Evolutionary conservation across 495 filamentous ascomycete species (phyloP), one percentile per base, ranked within the genome.

Genomic region (Daldinia concentrica): DNA sequence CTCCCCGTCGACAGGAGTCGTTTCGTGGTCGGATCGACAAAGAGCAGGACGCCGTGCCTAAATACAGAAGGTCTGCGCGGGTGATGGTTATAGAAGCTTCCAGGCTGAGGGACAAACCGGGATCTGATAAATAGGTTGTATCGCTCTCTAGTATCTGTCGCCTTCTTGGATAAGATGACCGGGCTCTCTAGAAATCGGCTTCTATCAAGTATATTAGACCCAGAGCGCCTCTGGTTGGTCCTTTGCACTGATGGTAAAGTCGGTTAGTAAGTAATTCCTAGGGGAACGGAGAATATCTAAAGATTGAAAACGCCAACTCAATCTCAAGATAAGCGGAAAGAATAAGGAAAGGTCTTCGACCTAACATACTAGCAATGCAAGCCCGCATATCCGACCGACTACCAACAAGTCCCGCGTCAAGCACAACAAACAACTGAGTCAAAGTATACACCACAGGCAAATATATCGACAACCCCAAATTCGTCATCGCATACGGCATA

Each of bases 401-500:
- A 3, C 41, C 17, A 8, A 57, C 15, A 5, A 59, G 30, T 17
- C 43, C 60, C 4, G 60, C 66, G 15, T 70, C 61, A 0, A 70
- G 43, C 5, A 70, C 55, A 4, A 64, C 68, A 37, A 70, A 56
- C 24, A 70, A 24, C 29, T 64, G 60, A 9, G 60, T 64, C 5
- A 60, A 22, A 8, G 68, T 70, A 32, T 60, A 70, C 7, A 70
- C 55, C 0, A 70, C 48, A 1, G 60, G 67, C 14, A 70, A 19
- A 19, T 45, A 37, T 7, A 69, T 70, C 1, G 67, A 64, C 17
- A 70, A 9, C 1, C 67, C 67, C 1, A 70, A 27, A 9, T 70
- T 70, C 26, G 67, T 70, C 61, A 70, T 59, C 14, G 67, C 27
- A 15, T 59, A 54, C 17, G 61, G 61, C 61, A 64, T 59, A 14